Base-by-base conservation (phyloP, 1,284 basidiomycete genomes). In the Moniliella sp. region DNA sequence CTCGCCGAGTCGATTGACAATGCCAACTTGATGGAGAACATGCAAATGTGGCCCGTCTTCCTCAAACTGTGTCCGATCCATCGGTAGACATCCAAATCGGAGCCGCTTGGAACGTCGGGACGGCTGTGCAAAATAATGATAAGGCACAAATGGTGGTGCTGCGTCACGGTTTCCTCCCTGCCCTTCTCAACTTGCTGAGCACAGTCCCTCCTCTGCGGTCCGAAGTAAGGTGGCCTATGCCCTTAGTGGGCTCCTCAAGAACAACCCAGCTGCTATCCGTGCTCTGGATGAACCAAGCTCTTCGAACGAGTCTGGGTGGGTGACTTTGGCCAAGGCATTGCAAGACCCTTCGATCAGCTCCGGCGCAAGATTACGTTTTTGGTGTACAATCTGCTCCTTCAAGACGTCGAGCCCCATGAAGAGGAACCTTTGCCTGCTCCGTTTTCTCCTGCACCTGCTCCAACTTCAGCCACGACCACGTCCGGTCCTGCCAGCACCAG, bases 1-100 rank as follows among this genome's bases (percentile, higher is more conserved):
- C 67, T 94, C 15, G 71, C 93, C 43, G 84, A 94, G 60, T 71
- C 73, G 28, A 82, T 97, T 36, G 88, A 97, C 56, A 97, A 97
- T 61, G 86, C 88, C 2, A 93, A 84, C 57, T 75, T 94, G 64
- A 68, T 97, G 32, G 71, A 72, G 34, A 74, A 73, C 35, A 63
- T 94, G 48, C 70, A 75, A 39, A 73, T 97, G 63, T 94, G 88
- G 86, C 68, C 72, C 32, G 74, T 78, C 0, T 57, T 97, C 2
- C 71, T 86, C 25, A 53, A 60, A 3, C 66, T 93, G 5, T 61
- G 86, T 19, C 66, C 65, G 1, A 67, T 71, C 3, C 56, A 72
- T 1, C 65, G 74, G 4, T 67, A 72, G 15, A 65, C 66, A 70
- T 93, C 18, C 74, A 74, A 43, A 65, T 70, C 30, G 75, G 80